phyloP scores from a whole-genome alignment of 345 rosid species.

The Populus alba region DNA sequence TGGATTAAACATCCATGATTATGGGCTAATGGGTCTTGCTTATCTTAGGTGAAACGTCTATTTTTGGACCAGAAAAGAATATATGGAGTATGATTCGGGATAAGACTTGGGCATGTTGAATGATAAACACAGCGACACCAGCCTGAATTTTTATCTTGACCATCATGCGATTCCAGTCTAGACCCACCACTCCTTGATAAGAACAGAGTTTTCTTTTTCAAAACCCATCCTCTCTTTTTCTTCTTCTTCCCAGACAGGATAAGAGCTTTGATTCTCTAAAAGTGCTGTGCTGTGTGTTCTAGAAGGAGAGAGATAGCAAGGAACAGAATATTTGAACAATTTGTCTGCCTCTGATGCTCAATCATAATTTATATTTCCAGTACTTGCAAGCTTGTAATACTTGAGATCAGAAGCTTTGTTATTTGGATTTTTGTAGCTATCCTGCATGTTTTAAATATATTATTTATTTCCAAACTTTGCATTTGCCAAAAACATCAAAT shows the following conservation, averaged over 20 bases:
- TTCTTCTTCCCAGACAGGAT: background rate
- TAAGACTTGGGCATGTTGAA: background rate
- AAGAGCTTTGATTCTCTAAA: background rate
- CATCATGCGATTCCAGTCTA: background rate
- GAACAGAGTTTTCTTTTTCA: background rate
- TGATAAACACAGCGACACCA: background rate
- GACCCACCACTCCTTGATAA: background rate
- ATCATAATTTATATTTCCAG: background rate
- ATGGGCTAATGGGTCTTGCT: background rate
- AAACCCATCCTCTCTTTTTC: background rate
- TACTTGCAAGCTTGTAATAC: background rate
- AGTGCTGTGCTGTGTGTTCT: background rate
- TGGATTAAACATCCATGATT: background rate
- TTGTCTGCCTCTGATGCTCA: background rate
- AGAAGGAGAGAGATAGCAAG: background rate
- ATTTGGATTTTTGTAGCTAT: too few relatives aligned
- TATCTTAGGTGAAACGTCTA: background rate
- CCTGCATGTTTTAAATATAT: too few relatives aligned
- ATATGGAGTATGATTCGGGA: background rate
- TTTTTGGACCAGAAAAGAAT: background rate
- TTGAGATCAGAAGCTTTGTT: background rate
- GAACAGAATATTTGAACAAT: background rate
- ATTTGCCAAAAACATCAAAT: too few relatives aligned
- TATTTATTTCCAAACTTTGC: too few relatives aligned
- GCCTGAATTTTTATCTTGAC: background rate